Evolutionary conservation across 1,284 basidiomycete genomes (phyloP).

Genomic region (Thelephora terrestris): DNA sequence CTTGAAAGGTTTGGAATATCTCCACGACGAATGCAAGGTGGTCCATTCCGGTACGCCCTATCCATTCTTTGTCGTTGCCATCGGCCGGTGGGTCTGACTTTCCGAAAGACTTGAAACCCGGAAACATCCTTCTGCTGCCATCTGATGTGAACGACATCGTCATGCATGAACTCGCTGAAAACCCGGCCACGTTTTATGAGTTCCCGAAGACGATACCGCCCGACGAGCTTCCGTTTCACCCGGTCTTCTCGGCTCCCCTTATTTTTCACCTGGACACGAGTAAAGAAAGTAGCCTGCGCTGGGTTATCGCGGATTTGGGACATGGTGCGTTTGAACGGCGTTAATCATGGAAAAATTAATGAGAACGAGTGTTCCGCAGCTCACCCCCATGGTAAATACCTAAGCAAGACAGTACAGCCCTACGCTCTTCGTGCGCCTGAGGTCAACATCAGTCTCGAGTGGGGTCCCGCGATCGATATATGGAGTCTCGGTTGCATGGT

Average conservation of each 20-base stretch:
- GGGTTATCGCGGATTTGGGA: not conserved
- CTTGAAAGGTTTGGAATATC: constrained; percentile 36
- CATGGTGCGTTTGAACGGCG: not conserved
- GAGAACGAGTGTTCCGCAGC: not conserved
- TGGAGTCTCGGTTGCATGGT: too few species aligned
- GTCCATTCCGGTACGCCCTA: constrained; percentile 18
- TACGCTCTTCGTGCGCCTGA: constrained; percentile 25
- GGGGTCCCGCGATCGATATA: too few species aligned
- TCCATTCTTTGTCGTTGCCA: not conserved
- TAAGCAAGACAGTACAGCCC: constrained; percentile 20
- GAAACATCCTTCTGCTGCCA: constrained; percentile 32
- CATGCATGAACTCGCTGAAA: constrained; percentile 4
- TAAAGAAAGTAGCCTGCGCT: not conserved
- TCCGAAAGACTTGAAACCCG: constrained; percentile 33
- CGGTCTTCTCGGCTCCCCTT: not conserved
- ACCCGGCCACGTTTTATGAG: not conserved
- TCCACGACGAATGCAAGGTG: constrained; percentile 35
- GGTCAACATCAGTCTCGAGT: constrained; percentile 18
- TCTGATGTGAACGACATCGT: constrained; percentile 8
- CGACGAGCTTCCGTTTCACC: not conserved
- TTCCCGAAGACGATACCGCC: not conserved
- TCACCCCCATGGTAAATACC: constrained; percentile 8
- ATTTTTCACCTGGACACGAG: not conserved
- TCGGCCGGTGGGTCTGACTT: not conserved
- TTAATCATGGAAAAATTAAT: not conserved